These are phyloP conservation scores for Austroboletus niveus DNA, from an alignment of 1,284 basidiomycete species.

Conservation along the genomic window DNA sequence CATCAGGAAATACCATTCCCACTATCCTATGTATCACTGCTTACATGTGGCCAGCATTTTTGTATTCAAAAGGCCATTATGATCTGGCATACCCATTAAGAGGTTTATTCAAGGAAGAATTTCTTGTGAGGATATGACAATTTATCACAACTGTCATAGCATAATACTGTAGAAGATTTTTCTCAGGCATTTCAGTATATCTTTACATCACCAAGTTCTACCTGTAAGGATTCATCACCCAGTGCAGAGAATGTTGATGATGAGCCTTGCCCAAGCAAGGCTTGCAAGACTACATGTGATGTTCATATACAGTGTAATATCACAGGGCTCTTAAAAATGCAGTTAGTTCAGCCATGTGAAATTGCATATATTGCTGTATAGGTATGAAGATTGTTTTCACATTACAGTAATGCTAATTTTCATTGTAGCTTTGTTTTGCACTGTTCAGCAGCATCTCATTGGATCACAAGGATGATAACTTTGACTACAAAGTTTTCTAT, in stretches of 20 bases:
- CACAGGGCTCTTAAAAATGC: not conserved
- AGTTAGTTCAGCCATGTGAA: not conserved
- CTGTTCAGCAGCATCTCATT: not conserved
- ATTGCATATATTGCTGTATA: not conserved
- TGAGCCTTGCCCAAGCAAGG: not conserved
- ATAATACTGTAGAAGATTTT: not conserved
- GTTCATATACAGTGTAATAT: not conserved
- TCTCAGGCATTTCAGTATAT: not conserved
- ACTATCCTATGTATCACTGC: not conserved
- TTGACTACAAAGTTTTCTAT: slow-evolving; percentile 10
- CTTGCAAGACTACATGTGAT: not conserved
- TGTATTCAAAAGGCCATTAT: not conserved
- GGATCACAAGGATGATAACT: slow-evolving; percentile 1
- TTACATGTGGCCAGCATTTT: not conserved
- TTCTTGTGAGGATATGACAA: not conserved
- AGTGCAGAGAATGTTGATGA: not conserved
- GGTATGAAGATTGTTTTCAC: not conserved
- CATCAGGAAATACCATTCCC: not conserved
- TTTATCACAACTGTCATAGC: too few relatives aligned
- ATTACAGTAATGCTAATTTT: too few relatives aligned
- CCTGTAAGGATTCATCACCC: not conserved
- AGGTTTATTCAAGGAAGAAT: not conserved
- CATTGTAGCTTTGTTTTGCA: not conserved
- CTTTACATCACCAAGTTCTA: not conserved
- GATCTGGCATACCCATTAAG: not conserved